Evolutionary conservation across 106 monocot genomes (phyloP), one percentile per base, ranked within the genome.

Genomic region (Allium cepa): DNA sequence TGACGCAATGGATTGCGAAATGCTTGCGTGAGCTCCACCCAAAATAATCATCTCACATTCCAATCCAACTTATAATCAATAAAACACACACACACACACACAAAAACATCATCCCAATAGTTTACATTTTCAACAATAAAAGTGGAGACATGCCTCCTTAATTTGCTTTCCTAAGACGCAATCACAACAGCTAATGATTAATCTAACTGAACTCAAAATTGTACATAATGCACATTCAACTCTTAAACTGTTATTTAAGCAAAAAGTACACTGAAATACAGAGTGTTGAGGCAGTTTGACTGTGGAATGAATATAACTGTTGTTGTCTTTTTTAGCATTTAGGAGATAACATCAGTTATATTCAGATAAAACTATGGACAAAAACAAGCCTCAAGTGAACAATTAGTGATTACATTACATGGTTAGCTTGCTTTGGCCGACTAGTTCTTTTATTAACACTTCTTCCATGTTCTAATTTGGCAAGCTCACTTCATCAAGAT

Each of bases 401-500:
- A 2, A 15, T 14, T 7, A 8, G 15, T 2, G 36, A 1, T 47
- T 47, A 65, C 65, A 67, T 51, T 53, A 53, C 46, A 49, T 67
- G 67, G 67, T 67, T 67, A 67, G 67, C 51, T 67, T 51, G 22
- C 14, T 15, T 60, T 60, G 18, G 17, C 59, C 36, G 3, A 22
- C 49, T 63, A 17, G 3, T 49, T 17, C 11, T 8, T 63, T 65
- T 49, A 49, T 49, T 50, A 65, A 52, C 10, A 15, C 8, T 50
- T 5, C 66, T 53, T 56, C 4, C 10, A 26, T 27, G 14, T 17
- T 15, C 28, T 56, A 68, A 22, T 49, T 16, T 18, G 94, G 82
- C 62, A 90, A 83, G 79, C 85, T 88, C 47, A 94, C 81, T 68
- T 94, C 94, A 46, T 94, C 94, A 3, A 82, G 72, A 56, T 69